Percentiles rank a stretch among this genome's conserved stretches.
These are phyloP conservation scores for Microglena sp. DNA, from an alignment of 139 green algal species.

Conservation along the genomic window DNA sequence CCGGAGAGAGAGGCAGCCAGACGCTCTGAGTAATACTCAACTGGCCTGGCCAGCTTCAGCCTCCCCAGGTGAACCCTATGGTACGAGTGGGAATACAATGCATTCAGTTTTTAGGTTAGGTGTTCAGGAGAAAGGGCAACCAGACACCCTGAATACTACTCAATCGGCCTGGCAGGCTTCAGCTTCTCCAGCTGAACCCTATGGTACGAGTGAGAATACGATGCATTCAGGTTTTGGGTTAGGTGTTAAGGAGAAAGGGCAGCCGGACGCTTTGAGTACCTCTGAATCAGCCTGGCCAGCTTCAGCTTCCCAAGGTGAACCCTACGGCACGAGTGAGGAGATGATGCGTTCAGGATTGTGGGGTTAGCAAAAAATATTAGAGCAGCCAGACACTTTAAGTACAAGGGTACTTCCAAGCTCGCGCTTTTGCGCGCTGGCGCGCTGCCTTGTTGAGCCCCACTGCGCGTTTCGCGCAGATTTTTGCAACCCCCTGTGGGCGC, in stretches of 20 bases:
- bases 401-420: too few species aligned
- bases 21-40: conserved; percentile 74
- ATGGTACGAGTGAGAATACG: too few species aligned
- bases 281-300: conserved; percentile 62
- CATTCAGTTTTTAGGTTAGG: too few species aligned
- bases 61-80: conserved; percentile 67
- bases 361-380: conserved; percentile 93
- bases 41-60: conserved; percentile 66
- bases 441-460: too few species aligned
- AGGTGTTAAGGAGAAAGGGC: conserved; percentile 92
- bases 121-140: conserved; percentile 92
- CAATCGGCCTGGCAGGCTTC: conserved; percentile 65
- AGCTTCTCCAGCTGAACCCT: conserved; percentile 75
- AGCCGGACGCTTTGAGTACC: conserved; percentile 78
- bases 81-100: too few species aligned
- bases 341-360: too few species aligned
- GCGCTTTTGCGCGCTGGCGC: too few species aligned
- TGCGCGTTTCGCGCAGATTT: too few species aligned
- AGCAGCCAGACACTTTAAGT: conserved; percentile 76
- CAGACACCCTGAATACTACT: conserved; percentile 75
- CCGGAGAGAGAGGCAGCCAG: conserved; percentile 93
- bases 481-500: too few species aligned
- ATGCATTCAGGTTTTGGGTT: too few species aligned
- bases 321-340: too few species aligned
- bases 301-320: conserved; percentile 82